Evolutionary conservation across 495 filamentous ascomycete genomes (phyloP).

Genomic region (Chaetomium fimeti): DNA sequence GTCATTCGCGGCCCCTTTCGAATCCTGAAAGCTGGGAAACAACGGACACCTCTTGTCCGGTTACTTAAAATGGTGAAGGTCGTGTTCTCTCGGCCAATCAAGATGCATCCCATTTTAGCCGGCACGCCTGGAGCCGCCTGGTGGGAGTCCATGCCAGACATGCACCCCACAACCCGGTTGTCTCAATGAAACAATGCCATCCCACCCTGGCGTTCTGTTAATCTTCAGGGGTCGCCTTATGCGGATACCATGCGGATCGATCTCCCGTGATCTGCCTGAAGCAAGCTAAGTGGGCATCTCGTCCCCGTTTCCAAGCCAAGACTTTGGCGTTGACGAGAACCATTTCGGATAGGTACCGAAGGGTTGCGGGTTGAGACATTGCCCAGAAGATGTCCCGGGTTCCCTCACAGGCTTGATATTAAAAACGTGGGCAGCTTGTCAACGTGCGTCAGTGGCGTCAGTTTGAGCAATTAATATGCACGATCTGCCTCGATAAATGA

Average conservation of each 20-base stretch:
- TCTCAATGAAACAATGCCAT: neutral
- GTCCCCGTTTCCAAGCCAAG: neutral
- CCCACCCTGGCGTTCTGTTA: neutral
- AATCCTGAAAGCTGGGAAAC: slow-evolving; percentile 4
- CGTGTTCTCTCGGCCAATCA: slow-evolving; percentile 12
- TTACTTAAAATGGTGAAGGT: slow-evolving; percentile 16
- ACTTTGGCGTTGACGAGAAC: neutral
- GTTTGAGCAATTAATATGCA: neutral
- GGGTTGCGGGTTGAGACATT: neutral
- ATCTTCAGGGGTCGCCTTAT: neutral
- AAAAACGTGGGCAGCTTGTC: neutral
- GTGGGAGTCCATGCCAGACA: too few species aligned
- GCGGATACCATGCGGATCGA: neutral
- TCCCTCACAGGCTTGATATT: neutral
- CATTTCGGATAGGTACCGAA: neutral
- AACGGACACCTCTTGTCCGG: slow-evolving; percentile 21
- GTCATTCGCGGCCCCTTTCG: slow-evolving; percentile 4
- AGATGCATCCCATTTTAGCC: slow-evolving; percentile 18
- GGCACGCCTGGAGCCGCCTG: too few species aligned
- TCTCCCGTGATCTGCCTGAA: neutral
- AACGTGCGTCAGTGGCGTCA: neutral
- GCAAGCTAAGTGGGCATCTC: neutral
- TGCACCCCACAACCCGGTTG: slow-evolving; percentile 21
- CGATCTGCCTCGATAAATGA: neutral
- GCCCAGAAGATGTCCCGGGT: neutral